Evolutionary conservation across 768 basidiomycete species (phyloP).

Genomic region (Crepidotus variabilis): DNA sequence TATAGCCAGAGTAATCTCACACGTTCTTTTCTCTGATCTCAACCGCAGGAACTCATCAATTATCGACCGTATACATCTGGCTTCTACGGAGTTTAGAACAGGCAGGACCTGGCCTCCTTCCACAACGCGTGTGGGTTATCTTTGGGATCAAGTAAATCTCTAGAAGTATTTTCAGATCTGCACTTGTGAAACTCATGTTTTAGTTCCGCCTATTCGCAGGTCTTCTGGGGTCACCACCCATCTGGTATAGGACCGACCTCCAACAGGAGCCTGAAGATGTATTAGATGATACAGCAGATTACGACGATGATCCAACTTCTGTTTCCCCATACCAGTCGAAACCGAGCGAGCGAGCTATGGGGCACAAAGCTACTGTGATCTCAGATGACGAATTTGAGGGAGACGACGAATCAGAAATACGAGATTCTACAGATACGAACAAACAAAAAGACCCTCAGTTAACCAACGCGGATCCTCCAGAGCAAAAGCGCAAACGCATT

Average conservation of each 20-base stretch:
- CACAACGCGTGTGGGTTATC: slow-evolving; percentile 26
- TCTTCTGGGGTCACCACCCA: slow-evolving; percentile 45
- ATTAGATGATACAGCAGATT: slow-evolving; percentile 26
- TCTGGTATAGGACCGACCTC: slow-evolving; percentile 37
- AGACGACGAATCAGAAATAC: slow-evolving; percentile 1
- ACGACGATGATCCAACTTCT: slow-evolving; percentile 27
- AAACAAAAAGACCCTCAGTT: not conserved
- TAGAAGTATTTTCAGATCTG: not conserved
- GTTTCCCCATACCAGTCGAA: slow-evolving; percentile 10
- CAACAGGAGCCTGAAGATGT: slow-evolving; percentile 20
- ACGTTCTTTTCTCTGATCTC: not conserved
- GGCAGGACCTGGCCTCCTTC: slow-evolving; percentile 35
- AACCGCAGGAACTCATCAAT: slow-evolving; percentile 35
- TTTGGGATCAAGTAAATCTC: slow-evolving; percentile 66
- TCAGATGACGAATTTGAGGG: slow-evolving; percentile 13
- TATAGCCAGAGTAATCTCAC: too few relatives aligned
- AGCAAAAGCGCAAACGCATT: slow-evolving; percentile 15
- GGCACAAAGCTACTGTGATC: not conserved
- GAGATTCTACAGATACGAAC: not conserved
- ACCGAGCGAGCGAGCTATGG: not conserved
- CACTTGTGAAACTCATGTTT: not conserved
- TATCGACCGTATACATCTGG: slow-evolving; percentile 56
- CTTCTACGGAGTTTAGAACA: slow-evolving; percentile 50
- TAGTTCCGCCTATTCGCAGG: slow-evolving; percentile 65
- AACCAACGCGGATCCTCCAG: slow-evolving; percentile 1